Conservation (phyloP, 768 basidiomycete species). For the Pulveroboletus ravenelii region DNA sequence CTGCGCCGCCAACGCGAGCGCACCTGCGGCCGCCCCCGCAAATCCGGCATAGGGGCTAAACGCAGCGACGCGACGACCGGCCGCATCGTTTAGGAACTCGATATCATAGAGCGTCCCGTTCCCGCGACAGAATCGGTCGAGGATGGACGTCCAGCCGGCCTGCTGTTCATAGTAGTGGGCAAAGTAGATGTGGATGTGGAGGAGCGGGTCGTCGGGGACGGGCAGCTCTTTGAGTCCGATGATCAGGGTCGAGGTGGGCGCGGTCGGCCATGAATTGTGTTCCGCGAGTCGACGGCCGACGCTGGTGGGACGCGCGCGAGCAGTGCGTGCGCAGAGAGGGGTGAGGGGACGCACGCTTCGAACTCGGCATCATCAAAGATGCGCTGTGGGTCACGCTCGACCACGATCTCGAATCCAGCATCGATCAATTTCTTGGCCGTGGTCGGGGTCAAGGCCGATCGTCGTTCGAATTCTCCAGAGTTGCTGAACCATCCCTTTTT, state of each 20-base stretch:
- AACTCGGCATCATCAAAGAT: conserved; percentile 94
- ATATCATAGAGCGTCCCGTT: conserved; percentile 88
- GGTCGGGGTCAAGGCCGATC: conserved; percentile 88
- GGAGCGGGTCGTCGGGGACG: conserved; percentile 72
- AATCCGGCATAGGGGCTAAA: conserved; percentile 99
- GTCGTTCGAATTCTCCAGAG: conserved; percentile 92
- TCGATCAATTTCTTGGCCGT: conserved; percentile 86
- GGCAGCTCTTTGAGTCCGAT: conserved; percentile 95
- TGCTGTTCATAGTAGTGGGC: conserved; percentile 98
- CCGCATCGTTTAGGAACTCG: conserved; percentile 86
- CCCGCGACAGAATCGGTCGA: conserved; percentile 81
- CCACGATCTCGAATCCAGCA: conserved; percentile 83
- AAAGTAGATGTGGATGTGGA: conserved; percentile 96
- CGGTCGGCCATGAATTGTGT: conserved; percentile 85
- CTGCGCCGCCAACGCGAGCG: conserved; percentile 72
- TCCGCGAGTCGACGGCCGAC: conserved; percentile 85
- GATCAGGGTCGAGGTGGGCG: conserved; percentile 67
- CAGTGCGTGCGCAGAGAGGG: neutral
- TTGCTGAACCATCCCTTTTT: conserved; percentile 29
- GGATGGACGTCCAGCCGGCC: conserved; percentile 83
- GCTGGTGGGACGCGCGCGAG: conserved; percentile 36
- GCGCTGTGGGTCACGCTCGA: conserved; percentile 90
- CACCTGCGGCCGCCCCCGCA: conserved; percentile 92
- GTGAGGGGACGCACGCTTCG: conserved; percentile 62
- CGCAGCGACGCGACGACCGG: conserved; percentile 88